A percentile compares a stretch with the other conserved stretches of the same genome.
phyloP scores from a whole-genome alignment of 2,329 filamentous ascomycete genomes.

The Eutypella sp. region DNA sequence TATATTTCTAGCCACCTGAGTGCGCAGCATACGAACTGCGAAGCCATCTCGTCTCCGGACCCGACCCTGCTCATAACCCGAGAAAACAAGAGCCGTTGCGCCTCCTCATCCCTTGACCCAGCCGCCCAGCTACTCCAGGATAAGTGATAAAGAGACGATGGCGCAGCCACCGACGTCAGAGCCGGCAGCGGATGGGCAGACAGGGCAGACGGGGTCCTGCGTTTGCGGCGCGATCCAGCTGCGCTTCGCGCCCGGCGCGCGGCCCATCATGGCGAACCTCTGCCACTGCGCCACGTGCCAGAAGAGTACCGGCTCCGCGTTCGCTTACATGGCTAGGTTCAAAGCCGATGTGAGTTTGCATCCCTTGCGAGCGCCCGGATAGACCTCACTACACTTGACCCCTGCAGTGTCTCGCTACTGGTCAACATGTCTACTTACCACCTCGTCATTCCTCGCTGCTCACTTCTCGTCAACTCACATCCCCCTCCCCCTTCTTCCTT shows the following conservation, averaged over 20 bases:
- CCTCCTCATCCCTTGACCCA: no score
- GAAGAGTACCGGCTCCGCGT: conserved; percentile 14
- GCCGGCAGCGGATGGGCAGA: no score
- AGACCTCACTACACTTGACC: not conserved
- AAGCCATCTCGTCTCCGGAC: no score
- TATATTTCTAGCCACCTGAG: no score
- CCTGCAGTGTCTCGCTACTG: not conserved
- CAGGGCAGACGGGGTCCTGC: conserved; percentile 18
- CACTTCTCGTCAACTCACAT: no score
- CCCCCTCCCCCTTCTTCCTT: no score
- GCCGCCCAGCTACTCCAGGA: no score
- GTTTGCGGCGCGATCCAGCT: conserved; percentile 20
- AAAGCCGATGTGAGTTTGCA: conserved; percentile 15
- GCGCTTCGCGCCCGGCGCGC: conserved; percentile 8
- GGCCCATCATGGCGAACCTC: conserved; percentile 12
- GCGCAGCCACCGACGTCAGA: not conserved
- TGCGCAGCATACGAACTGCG: no score
- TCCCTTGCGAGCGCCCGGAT: no score
- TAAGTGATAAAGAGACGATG: conserved; percentile 4
- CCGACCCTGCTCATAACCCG: no score
- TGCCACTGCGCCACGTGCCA: conserved; percentile 24
- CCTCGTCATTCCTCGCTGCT: not conserved
- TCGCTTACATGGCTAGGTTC: conserved; percentile 13
- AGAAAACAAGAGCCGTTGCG: no score
- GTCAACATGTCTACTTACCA: not conserved